Conservation (phyloP, 192 early-diverging fungal species). For the Entomortierella parvispora region DNA sequence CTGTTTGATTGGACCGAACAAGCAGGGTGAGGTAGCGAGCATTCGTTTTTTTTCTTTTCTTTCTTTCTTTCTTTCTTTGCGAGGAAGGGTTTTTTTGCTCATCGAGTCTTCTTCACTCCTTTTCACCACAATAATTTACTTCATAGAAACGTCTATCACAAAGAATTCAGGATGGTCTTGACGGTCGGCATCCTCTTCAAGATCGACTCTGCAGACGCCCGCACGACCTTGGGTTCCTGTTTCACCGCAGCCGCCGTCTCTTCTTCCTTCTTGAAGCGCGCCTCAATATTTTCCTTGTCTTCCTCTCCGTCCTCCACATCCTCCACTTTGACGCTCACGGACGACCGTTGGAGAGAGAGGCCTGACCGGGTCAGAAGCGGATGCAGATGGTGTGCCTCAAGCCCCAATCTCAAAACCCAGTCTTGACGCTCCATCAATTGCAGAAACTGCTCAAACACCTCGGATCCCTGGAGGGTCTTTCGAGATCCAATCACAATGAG, state of each 20-base stretch:
- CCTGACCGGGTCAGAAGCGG: not conserved
- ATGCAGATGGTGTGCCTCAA: slow-evolving; percentile 27
- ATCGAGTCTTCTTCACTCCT: too few species aligned
- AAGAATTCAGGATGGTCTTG: slow-evolving; percentile 33
- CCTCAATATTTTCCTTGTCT: slow-evolving; percentile 17
- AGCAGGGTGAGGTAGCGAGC: too few species aligned
- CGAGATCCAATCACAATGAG: slow-evolving; percentile 89
- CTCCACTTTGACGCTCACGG: not conserved
- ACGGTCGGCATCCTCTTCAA: slow-evolving; percentile 19
- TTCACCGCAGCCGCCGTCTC: not conserved
- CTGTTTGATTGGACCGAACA: too few species aligned
- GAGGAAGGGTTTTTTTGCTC: too few species aligned
- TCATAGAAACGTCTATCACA: slow-evolving; percentile 13
- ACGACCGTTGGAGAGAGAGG: not conserved
- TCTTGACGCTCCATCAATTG: slow-evolving; percentile 46
- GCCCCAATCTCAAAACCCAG: slow-evolving; percentile 24
- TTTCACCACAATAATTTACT: not conserved
- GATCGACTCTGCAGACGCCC: slow-evolving; percentile 4
- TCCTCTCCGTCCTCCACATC: slow-evolving; percentile 4
- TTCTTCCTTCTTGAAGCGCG: not conserved
- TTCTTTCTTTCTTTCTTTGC: too few species aligned
- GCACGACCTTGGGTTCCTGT: slow-evolving; percentile 12
- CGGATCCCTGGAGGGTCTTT: slow-evolving; percentile 70
- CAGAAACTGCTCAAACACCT: slow-evolving; percentile 67
- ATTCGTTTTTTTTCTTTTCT: too few species aligned